A percentile compares a stretch with the other conserved stretches of the same genome.
Conservation (phyloP, 441 rosid species). For the Populus hybrid region DNA sequence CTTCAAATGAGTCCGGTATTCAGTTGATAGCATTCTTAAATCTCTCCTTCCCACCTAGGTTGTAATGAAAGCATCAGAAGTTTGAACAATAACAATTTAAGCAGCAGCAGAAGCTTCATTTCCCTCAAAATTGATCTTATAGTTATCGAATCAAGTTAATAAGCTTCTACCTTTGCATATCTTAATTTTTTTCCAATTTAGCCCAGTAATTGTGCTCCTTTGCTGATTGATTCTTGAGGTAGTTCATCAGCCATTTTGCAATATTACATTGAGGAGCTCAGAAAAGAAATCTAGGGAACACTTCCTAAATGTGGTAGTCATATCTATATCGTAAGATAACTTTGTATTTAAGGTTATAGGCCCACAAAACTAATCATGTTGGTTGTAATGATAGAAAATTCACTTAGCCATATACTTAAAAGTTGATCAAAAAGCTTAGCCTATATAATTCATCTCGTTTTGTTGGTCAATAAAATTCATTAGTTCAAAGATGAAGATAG, state of each 20-base stretch:
- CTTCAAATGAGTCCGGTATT: no score
- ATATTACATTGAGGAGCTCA: constrained; percentile 19
- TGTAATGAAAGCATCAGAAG: background rate
- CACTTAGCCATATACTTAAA: constrained; percentile 36
- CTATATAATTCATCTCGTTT: constrained; percentile 19
- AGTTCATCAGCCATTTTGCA: constrained; percentile 18
- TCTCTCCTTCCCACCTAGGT: background rate
- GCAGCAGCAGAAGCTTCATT: background rate
- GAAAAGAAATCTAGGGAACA: constrained; percentile 23
- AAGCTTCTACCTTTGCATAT: background rate
- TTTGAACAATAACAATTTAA: background rate
- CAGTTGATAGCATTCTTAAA: background rate
- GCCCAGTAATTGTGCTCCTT: background rate
- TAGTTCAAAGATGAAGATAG: constrained; percentile 2
- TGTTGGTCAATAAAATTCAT: constrained; percentile 26
- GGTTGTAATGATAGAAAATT: constrained; percentile 45
- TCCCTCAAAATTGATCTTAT: background rate
- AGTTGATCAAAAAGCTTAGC: constrained; percentile 40
- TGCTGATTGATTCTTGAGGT: constrained; percentile 4
- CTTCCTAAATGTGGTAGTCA: constrained; percentile 29
- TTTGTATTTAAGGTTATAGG: constrained; percentile 34
- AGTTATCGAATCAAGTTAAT: background rate
- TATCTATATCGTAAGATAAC: constrained; percentile 32
- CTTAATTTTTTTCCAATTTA: background rate
- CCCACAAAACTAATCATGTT: constrained; percentile 61